Conservation (phyloP, 1,284 basidiomycete genomes). For the Trichosporon coremiiforme region DNA sequence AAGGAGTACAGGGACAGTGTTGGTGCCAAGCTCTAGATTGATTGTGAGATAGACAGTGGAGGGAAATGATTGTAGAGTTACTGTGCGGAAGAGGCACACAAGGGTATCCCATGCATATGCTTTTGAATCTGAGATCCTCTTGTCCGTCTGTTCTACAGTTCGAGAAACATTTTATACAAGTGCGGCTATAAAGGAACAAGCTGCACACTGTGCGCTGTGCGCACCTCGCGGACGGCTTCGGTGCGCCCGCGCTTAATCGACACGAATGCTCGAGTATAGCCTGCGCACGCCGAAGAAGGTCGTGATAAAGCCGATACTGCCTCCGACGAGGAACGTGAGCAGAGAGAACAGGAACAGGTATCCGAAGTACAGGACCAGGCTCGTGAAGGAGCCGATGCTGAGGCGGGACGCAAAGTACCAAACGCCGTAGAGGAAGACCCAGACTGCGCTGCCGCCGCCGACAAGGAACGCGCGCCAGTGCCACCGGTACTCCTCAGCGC, state of each 20-base stretch:
- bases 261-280: conserved; percentile 69
- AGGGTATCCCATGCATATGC: conserved; percentile 13
- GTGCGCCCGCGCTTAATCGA: conserved; percentile 49
- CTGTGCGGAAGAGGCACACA: background rate
- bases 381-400: conserved; percentile 78
- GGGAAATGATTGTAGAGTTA: no score
- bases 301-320: conserved; percentile 80
- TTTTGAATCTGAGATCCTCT: conserved; percentile 5
- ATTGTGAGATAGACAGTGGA: no score
- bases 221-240: background rate
- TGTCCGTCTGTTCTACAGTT: conserved; percentile 4
- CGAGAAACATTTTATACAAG: conserved; percentile 10
- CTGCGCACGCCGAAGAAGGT: conserved; percentile 81
- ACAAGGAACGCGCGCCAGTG: conserved; percentile 94
- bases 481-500: conserved; percentile 96
- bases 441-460: conserved; percentile 92
- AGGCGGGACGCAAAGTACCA: conserved; percentile 83
- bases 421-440: conserved; percentile 75
- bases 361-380: conserved; percentile 84
- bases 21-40: background rate
- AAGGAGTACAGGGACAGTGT: conserved; percentile 33
- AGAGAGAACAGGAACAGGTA: conserved; percentile 82
- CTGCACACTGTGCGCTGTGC: no score
- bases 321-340: conserved; percentile 85
- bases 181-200: background rate